Evolutionary conservation across 2,329 filamentous ascomycete species (phyloP).

Genomic region (Paecilomyces dactylethromorphus): DNA sequence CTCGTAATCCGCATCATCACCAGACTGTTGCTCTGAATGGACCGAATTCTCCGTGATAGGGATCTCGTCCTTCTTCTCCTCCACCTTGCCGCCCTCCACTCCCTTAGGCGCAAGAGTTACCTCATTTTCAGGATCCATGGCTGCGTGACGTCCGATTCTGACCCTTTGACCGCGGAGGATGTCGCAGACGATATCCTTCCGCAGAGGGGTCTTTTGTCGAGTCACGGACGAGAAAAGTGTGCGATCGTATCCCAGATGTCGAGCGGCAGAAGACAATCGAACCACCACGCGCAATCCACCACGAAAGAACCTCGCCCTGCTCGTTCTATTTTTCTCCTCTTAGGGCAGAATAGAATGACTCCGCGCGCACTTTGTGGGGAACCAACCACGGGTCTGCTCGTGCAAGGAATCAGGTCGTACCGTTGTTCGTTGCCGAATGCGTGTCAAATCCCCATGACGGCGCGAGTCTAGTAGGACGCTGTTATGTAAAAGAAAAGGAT

Average conservation of each 20-base stretch:
- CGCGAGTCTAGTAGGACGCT: neutral
- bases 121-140: neutral
- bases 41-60: neutral
- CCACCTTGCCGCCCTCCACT: neutral
- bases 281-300: neutral
- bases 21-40: neutral
- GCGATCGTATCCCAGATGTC: neutral
- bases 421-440: neutral
- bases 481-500: neutral
- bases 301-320: neutral
- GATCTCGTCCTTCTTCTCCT: neutral
- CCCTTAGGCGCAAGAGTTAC: neutral
- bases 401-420: neutral
- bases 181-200: neutral
- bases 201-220: neutral
- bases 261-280: neutral
- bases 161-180: neutral
- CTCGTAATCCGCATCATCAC: constrained; percentile 22
- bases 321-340: neutral
- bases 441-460: neutral
- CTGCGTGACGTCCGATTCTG: neutral
- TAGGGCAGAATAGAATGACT: neutral
- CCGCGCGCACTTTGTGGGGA: neutral
- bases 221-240: neutral
- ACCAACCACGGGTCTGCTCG: neutral